These are phyloP conservation scores for Pulveroboletus sp. DNA, from an alignment of 768 basidiomycete genomes.

Conservation along the genomic window DNA sequence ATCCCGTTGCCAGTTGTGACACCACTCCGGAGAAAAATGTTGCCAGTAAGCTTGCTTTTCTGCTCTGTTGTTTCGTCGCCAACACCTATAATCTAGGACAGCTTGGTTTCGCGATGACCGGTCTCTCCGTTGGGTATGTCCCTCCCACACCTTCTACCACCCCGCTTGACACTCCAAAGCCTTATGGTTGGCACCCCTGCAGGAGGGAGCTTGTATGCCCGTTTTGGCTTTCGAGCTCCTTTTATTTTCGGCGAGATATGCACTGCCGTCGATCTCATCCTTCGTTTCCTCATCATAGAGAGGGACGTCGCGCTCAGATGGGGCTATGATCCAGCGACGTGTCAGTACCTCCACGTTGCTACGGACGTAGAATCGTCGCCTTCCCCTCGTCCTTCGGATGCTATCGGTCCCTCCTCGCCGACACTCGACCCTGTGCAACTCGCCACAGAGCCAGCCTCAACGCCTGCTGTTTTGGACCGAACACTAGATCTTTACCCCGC, in stretches of 20 bases:
- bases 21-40: slow-evolving; percentile 45
- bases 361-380: slow-evolving; percentile 9
- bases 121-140: slow-evolving; percentile 51
- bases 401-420: neutral
- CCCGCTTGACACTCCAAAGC: slow-evolving; percentile 27
- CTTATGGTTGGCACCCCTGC: slow-evolving; percentile 56
- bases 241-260: slow-evolving; percentile 52
- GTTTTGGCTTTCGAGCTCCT: slow-evolving; percentile 59
- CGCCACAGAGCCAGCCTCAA: neutral
- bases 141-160: neutral
- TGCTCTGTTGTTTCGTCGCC: neutral
- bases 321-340: slow-evolving; percentile 41
- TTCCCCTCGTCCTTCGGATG: neutral
- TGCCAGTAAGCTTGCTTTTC: slow-evolving; percentile 40
- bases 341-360: slow-evolving; percentile 5
- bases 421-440: neutral
- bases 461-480: neutral
- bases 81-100: slow-evolving; percentile 40
- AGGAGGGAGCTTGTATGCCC: slow-evolving; percentile 51
- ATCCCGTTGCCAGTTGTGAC: slow-evolving; percentile 46
- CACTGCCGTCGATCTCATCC: slow-evolving; percentile 48
- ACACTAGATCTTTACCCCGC: neutral
- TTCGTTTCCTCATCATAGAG: slow-evolving; percentile 57
- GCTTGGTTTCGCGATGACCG: slow-evolving; percentile 58
- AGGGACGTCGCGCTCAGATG: slow-evolving; percentile 48